Evolutionary conservation across 805 yeast species (phyloP), one percentile per base, ranked within the genome.

Genomic region (baker's yeast (Saccharomyces cerevisiae)): DNA sequence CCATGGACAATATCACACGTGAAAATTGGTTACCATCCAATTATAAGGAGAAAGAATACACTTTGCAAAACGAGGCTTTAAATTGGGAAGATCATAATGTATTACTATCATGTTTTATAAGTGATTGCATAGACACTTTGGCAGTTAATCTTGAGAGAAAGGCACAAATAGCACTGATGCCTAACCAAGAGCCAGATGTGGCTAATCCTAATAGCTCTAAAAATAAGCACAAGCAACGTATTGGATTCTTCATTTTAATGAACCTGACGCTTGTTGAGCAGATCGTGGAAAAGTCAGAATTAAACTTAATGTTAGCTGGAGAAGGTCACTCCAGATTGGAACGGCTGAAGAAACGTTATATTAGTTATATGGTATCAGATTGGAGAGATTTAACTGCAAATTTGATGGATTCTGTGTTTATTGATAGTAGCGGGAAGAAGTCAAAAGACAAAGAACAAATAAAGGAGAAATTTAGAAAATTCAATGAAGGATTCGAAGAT

Each of bases 311-410:
- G 11, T 68, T 89, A 47, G 87, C 87, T 0, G 36, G 53, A 1
- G 63, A 62, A 27, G 95, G 96, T 0, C 69, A 74, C 17, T 83
- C 79, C 50, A 73, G 97, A 53, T 63, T 87, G 5, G 85, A 79
- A 48, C 80, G 82, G 60, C 69, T 94, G 60, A 83, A 84, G 63
- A 89, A 87, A 65, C 75, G 91, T 57, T 89, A 85, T 48, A 70
- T 87, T 62, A 86, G 84, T 61, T 73, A 82, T 61, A 87, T 89
- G 65, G 76, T 89, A 73, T 64, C 79, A 50, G 85, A 81, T 59
- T 92, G 98, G 98, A 85, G 86, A 59, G 77, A 77, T 55, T 82
- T 87, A 26, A 89, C 96, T 3, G 77, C 87, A 24, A 78, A 81
- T 51, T 76, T 92, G 50, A 83, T 92, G 78, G 96, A 87, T 61